Percentiles rank a stretch among this genome's conserved stretches.
Evolutionary conservation across 108 stramenopile species (phyloP).

Genomic region (Nitzschia inconspicua): DNA sequence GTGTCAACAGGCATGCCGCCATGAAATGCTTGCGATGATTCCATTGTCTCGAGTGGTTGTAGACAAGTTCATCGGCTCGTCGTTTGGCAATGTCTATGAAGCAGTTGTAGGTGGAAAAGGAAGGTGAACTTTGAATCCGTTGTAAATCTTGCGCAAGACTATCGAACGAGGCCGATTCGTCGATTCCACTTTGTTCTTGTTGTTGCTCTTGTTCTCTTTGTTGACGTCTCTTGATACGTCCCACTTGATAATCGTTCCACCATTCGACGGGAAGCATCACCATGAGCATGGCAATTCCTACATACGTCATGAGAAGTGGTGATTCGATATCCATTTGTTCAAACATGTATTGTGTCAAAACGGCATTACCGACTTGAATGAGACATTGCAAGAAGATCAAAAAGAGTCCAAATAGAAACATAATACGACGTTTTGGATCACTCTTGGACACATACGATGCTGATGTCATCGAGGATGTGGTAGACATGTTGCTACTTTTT

Average conservation of each 20-base stretch:
- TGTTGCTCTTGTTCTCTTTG: background rate
- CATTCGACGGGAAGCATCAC: slow-evolving; percentile 8
- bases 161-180: slow-evolving; percentile 8
- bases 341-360: slow-evolving; percentile 27
- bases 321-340: slow-evolving; percentile 7
- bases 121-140: background rate
- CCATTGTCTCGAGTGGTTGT: slow-evolving; percentile 12
- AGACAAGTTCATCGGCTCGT: background rate
- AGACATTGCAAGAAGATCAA: slow-evolving; percentile 20
- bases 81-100: slow-evolving; percentile 1
- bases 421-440: too few relatives aligned
- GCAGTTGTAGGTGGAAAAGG: too few relatives aligned
- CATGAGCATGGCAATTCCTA: slow-evolving; percentile 19
- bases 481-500: too few relatives aligned
- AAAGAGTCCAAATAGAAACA: slow-evolving; percentile 11
- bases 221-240: background rate
- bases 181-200: background rate
- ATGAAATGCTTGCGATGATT: slow-evolving; percentile 25
- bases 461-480: too few relatives aligned
- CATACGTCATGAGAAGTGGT: slow-evolving; percentile 32
- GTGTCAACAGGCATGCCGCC: slow-evolving; percentile 24
- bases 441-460: too few relatives aligned
- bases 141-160: slow-evolving; percentile 9
- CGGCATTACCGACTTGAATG: slow-evolving; percentile 6
- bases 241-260: too few relatives aligned